These are phyloP conservation scores for Santalum album DNA, from an alignment of 164 flowering plant genomes.

Conservation along the genomic window DNA sequence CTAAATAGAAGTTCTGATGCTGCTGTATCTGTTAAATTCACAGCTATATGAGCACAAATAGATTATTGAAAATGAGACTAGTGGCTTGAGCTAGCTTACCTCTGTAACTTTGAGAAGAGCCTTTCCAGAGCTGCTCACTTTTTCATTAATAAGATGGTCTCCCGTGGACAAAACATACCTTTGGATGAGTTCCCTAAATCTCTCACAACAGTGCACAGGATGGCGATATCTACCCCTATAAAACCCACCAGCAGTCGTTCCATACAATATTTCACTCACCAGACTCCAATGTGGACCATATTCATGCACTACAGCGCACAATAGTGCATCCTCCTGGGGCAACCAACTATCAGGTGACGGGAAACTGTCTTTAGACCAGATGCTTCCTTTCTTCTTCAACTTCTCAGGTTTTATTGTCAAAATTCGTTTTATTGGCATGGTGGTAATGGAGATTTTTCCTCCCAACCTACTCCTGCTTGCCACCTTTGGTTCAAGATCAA, in stretches of 20 bases:
- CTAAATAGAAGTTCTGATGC: too few relatives aligned
- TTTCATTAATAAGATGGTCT: constrained; percentile 61
- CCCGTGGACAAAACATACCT: constrained; percentile 46
- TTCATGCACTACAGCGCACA: constrained; percentile 92
- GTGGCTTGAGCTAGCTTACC: constrained; percentile 33
- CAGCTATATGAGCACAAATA: too few relatives aligned
- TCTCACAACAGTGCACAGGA: constrained; percentile 88
- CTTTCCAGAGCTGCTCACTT: constrained; percentile 60
- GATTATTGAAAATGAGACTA: too few relatives aligned
- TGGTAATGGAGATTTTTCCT: constrained; percentile 68
- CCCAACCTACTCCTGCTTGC: constrained; percentile 51
- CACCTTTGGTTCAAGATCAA: constrained; percentile 50
- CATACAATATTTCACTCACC: constrained; percentile 74
- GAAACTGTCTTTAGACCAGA: constrained; percentile 73
- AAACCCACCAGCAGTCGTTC: constrained; percentile 83
- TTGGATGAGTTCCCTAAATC: constrained; percentile 80
- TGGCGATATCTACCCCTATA: constrained; percentile 87
- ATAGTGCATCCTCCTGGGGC: constrained; percentile 80
- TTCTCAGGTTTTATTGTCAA: constrained; percentile 80
- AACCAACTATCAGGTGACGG: constrained; percentile 82
- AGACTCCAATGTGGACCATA: constrained; percentile 87
- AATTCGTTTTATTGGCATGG: constrained; percentile 75
- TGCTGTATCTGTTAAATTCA: too few relatives aligned
- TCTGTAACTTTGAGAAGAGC: constrained; percentile 83
- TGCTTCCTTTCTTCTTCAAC: constrained; percentile 60